Conservation (phyloP, 164 flowering plant genomes). For the Sextonia rubra region DNA sequence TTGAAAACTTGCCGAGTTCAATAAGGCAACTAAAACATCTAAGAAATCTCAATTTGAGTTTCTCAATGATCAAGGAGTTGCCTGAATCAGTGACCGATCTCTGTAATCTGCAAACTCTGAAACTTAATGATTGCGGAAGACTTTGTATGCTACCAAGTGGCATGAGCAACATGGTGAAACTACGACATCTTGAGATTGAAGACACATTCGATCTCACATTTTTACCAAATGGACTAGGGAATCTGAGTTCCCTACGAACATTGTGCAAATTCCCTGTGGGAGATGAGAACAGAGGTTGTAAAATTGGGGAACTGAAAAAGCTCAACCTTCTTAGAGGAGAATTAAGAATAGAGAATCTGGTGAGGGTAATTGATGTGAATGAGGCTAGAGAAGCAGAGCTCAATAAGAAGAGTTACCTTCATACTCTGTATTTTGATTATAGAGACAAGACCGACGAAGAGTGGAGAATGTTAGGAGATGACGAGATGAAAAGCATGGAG, state of each 20-base stretch:
- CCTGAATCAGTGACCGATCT: slow-evolving; percentile 1
- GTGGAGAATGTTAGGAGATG: too few relatives aligned
- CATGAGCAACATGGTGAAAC: slow-evolving; percentile 3
- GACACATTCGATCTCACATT: neutral
- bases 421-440: neutral
- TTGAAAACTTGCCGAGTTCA: neutral
- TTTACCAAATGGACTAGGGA: slow-evolving; percentile 18
- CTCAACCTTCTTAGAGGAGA: neutral
- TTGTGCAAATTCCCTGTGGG: slow-evolving; percentile 14
- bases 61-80: neutral
- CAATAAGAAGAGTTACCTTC: neutral
- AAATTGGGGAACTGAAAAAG: neutral
- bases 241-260: slow-evolving; percentile 18
- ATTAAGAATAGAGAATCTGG: neutral
- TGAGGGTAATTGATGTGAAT: neutral
- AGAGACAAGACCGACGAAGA: neutral
- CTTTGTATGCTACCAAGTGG: slow-evolving; percentile 1
- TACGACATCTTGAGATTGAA: slow-evolving; percentile 5
- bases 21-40: slow-evolving; percentile 2
- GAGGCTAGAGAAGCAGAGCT: neutral
- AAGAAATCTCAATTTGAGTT: slow-evolving; percentile 2
- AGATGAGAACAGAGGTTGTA: neutral
- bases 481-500: too few relatives aligned
- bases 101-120: neutral
- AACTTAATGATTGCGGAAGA: neutral